Percentiles rank a stretch among this genome's conserved stretches.
Conservation (phyloP, 352 stramenopile species). For the Aphanomyces invadans region DNA sequence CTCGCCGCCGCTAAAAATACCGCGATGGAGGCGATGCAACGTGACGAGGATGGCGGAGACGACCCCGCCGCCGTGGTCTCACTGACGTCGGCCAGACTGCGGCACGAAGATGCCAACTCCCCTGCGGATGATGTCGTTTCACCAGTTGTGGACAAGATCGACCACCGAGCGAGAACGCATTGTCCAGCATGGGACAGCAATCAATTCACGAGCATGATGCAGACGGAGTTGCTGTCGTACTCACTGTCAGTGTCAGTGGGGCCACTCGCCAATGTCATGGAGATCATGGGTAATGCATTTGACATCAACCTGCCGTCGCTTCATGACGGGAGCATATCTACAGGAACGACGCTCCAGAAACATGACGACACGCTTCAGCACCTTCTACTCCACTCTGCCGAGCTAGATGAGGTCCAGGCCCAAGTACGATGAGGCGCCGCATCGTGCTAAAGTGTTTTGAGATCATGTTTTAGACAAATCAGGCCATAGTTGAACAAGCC, state of each 20-base stretch:
- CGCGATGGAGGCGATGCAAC: neutral
- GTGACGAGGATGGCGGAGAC: too few species aligned
- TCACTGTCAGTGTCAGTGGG: constrained; percentile 71
- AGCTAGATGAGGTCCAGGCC: neutral
- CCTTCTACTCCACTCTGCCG: neutral
- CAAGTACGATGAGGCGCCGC: too few species aligned
- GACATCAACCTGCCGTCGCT: neutral
- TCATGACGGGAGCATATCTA: neutral
- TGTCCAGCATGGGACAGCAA: constrained; percentile 13
- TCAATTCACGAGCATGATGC: constrained; percentile 49
- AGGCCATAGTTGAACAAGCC: neutral
- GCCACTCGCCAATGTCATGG: constrained; percentile 54
- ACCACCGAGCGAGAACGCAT: too few species aligned
- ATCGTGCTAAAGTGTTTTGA: too few species aligned
- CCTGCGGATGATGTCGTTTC: neutral
- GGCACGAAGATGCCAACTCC: neutral
- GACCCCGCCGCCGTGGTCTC: neutral
- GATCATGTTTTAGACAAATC: neutral
- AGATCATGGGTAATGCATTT: constrained; percentile 46
- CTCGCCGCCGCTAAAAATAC: neutral
- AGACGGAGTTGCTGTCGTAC: constrained; percentile 62
- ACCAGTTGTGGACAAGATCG: neutral
- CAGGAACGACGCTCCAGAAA: constrained; percentile 12
- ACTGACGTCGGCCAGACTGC: neutral
- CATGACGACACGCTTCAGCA: constrained; percentile 18